Evolutionary conservation across 1,284 basidiomycete species (phyloP), one percentile per base, ranked within the genome.

Genomic region (Rugosomyces carneus): DNA sequence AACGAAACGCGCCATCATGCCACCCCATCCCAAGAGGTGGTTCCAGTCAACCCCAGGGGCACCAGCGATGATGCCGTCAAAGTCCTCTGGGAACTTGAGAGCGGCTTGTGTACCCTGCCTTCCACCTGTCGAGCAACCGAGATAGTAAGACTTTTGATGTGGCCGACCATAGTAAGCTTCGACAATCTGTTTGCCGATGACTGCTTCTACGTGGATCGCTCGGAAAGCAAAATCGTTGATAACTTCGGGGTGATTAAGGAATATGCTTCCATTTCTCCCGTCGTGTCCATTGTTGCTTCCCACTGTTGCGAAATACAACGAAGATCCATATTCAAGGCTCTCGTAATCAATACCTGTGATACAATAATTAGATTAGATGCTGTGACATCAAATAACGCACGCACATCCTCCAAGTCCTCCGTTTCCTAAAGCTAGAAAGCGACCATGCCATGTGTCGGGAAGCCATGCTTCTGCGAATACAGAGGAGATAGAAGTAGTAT

Each of bases 181-280:
- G 5, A 42, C 46, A 15, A 53, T 42, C 20, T 50, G 38, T 27
- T 53, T 45, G 9, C 46, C 45, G 16, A 48, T 24, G n/a, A 48
- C 35, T 13, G 44, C 32, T 23, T 42, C 29, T 21, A 47, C 40
- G 27, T 50, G 45, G 3, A 44, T 36, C 2, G 45, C 48, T 5
- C 51, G 48, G 23, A 39, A 48, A 2, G 51, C 45, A 24, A 50
- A 53, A 38, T 53, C 51, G 23, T 50, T 50, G 42, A 53, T 50
- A 24, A 50, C 48, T 40, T 53, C 48, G 9, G 45, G 37, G 5
- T 48, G 13, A 26, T 49, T 24, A 7, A 46, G 20, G 10, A 41
- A 45, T 4, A 23, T 20, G 2, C 3, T 8, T 3, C 26, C 45
- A 21, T 24, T 40, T 0, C 19, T 18, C 2, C 43, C 48, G 7